A percentile compares a stretch with the other conserved stretches of the same genome.
Evolutionary conservation across 495 filamentous ascomycete genomes (phyloP).

Genomic region (Penicillium coprophilum): DNA sequence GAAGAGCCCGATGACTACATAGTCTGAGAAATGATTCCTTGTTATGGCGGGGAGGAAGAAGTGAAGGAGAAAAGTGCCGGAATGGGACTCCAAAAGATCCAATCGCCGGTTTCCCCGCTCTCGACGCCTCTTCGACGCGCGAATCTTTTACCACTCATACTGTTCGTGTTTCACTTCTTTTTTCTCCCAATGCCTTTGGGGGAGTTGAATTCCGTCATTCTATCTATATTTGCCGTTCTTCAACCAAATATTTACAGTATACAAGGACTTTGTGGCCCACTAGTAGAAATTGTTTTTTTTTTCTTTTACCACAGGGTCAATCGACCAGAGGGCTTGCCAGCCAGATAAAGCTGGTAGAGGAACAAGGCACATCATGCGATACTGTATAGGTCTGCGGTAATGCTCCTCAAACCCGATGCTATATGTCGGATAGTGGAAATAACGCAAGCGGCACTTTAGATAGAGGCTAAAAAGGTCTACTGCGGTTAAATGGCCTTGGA

Average conservation of each 20-base stretch:
- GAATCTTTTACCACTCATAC: slow-evolving; percentile 18
- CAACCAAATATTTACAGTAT: not conserved
- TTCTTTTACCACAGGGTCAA: not conserved
- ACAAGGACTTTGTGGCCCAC: slow-evolving; percentile 1
- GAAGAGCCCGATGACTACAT: slow-evolving; percentile 46
- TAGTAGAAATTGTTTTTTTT: not conserved
- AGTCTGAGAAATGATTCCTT: slow-evolving; percentile 36
- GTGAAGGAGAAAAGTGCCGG: slow-evolving; percentile 38
- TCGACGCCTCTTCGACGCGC: slow-evolving; percentile 28
- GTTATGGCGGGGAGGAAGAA: slow-evolving; percentile 36
- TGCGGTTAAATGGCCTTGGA: not conserved
- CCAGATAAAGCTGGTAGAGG: not conserved
- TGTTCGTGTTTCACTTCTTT: slow-evolving; percentile 11
- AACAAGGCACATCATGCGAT: not conserved
- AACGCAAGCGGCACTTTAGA: not conserved
- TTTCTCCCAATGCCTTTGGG: not conserved
- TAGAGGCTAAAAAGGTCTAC: not conserved
- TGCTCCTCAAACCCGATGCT: not conserved
- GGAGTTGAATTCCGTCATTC: not conserved
- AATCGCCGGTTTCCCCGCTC: slow-evolving; percentile 37
- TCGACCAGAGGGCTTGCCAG: not conserved
- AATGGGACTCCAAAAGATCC: slow-evolving; percentile 39
- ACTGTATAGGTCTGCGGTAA: not conserved
- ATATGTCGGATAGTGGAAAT: not conserved
- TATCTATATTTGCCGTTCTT: not conserved